A percentile compares a stretch with the other conserved stretches of the same genome.
These are phyloP conservation scores for Morella rubra DNA, from an alignment of 306 rosid genomes.

Conservation along the genomic window DNA sequence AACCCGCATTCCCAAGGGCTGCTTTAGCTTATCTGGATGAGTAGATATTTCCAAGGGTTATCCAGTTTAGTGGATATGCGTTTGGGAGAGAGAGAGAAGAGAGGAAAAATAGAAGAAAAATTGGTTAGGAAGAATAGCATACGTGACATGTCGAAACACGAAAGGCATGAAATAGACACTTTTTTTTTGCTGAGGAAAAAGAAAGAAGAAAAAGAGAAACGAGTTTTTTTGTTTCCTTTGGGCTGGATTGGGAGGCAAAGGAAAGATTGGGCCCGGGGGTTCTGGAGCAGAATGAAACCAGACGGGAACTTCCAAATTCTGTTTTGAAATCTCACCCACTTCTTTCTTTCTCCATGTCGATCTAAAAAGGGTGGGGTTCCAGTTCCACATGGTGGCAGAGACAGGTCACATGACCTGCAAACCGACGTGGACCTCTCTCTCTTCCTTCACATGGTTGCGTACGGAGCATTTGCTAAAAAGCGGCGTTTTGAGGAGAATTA, in stretches of 20 bases:
- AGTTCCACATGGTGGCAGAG: slow-evolving; percentile 19
- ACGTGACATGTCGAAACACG: too few species aligned
- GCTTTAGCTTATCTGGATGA: too few species aligned
- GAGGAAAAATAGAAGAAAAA: too few species aligned
- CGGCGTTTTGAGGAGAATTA: neutral
- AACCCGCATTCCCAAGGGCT: too few species aligned
- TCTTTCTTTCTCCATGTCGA: neutral
- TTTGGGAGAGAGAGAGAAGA: too few species aligned
- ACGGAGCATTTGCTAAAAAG: neutral
- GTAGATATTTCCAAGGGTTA: too few species aligned
- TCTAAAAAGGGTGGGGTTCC: neutral
- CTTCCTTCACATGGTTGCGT: too few species aligned
- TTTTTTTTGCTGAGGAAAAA: too few species aligned
- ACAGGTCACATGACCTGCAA: slow-evolving; percentile 30
- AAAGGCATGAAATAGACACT: too few species aligned
- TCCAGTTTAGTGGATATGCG: too few species aligned
- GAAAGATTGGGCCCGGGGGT: neutral
- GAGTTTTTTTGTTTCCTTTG: neutral
- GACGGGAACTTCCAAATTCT: neutral
- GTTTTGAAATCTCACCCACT: neutral
- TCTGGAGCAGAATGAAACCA: neutral
- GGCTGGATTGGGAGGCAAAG: neutral
- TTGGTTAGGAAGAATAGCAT: too few species aligned
- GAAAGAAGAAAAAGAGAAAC: too few species aligned
- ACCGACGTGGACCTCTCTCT: slow-evolving; percentile 8